These are phyloP conservation scores for Ophiostoma piceae DNA, from an alignment of 2,329 filamentous ascomycete genomes.

Conservation along the genomic window DNA sequence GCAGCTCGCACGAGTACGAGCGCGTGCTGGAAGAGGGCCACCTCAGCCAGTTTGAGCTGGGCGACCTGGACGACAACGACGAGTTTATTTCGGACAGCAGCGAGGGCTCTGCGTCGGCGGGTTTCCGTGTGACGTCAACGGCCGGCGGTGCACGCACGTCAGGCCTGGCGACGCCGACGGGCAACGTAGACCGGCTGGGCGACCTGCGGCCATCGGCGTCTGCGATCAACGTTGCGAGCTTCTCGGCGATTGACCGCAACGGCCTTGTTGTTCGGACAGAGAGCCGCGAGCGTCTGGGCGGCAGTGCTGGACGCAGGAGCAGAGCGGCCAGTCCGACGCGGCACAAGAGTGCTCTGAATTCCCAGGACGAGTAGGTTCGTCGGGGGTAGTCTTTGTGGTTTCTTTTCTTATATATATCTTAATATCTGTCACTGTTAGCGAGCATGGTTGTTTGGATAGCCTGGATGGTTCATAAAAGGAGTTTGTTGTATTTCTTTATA, in stretches of 20 bases:
- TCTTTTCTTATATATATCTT: background rate
- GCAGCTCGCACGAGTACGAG: slow-evolving; percentile 59
- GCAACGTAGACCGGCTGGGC: slow-evolving; percentile 51
- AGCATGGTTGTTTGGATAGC: slow-evolving; percentile 2
- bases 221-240: background rate
- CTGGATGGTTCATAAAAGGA: background rate
- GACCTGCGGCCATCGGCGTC: slow-evolving; percentile 34
- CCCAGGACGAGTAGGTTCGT: background rate
- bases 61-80: slow-evolving; percentile 57
- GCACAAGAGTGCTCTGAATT: slow-evolving; percentile 47
- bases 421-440: background rate
- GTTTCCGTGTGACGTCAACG: slow-evolving; percentile 22
- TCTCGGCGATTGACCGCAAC: slow-evolving; percentile 49
- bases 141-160: slow-evolving; percentile 44
- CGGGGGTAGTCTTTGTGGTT: background rate
- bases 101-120: slow-evolving; percentile 36
- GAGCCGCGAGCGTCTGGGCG: slow-evolving; percentile 68
- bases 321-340: slow-evolving; percentile 54
- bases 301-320: slow-evolving; percentile 52
- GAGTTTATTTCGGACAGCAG: slow-evolving; percentile 60
- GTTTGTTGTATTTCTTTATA: slow-evolving; percentile 2
- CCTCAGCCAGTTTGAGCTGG: slow-evolving; percentile 68
- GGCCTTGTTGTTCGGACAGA: slow-evolving; percentile 79
- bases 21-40: slow-evolving; percentile 78
- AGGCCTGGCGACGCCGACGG: slow-evolving; percentile 62